Conservation (phyloP, 345 rosid species). For the Eucalyptus sp. region DNA sequence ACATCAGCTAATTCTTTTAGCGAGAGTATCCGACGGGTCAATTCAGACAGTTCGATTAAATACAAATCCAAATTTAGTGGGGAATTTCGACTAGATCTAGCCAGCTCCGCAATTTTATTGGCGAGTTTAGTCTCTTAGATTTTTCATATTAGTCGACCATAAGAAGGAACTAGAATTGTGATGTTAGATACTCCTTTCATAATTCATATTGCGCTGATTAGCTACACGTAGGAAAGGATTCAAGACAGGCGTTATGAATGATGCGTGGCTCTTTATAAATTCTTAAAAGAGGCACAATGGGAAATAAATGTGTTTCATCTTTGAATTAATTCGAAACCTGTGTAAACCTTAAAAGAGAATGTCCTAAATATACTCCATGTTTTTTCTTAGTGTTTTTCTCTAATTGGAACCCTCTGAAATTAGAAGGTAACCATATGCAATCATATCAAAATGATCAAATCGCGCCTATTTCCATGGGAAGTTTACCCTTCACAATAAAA, state of each 20-base stretch:
- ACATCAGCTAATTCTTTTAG: background rate
- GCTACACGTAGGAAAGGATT: background rate
- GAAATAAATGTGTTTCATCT: background rate
- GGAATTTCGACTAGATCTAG: background rate
- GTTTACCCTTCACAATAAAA: background rate
- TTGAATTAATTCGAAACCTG: background rate
- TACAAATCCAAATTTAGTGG: background rate
- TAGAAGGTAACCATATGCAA: rapidly evolving
- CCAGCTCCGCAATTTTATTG: background rate
- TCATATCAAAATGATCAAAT: background rate
- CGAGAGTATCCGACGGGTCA: rapidly evolving
- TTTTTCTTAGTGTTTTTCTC: background rate
- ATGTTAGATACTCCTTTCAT: background rate
- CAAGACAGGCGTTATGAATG: background rate
- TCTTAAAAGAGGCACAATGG: rapidly evolving
- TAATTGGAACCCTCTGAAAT: background rate
- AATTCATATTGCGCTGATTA: background rate
- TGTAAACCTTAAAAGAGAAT: background rate
- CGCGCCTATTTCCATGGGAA: rapidly evolving
- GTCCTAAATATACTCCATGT: background rate
- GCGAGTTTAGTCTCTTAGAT: rapidly evolving
- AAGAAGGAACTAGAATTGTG: background rate
- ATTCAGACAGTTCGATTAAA: background rate
- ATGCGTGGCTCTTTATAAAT: rapidly evolving
- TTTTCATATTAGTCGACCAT: background rate